Evolutionary conservation across 257 asterid species (phyloP).

Genomic region (Fraxinus anomala): DNA sequence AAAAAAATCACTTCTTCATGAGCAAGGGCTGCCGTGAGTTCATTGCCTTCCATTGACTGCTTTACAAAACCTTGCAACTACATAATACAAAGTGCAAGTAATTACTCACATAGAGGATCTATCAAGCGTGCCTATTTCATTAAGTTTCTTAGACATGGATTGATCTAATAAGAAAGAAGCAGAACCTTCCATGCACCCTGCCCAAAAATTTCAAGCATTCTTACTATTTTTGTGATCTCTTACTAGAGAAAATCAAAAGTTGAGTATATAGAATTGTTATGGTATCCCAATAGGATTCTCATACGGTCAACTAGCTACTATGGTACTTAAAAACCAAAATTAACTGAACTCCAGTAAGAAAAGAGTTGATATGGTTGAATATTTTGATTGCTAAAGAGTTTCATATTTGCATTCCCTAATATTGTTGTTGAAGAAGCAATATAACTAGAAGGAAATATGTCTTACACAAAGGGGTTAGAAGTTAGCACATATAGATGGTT

Average conservation of each 20-base stretch:
- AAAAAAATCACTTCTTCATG: constrained; percentile 77
- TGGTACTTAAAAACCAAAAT: neutral
- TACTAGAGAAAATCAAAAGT: neutral
- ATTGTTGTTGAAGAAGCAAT: neutral
- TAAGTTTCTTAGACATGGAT: constrained; percentile 4
- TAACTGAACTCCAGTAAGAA: neutral
- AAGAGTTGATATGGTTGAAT: neutral
- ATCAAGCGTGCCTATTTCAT: neutral
- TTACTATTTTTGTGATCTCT: neutral
- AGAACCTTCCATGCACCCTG: neutral
- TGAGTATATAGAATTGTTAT: neutral
- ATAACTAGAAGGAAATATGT: constrained; percentile 6
- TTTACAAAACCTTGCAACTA: constrained; percentile 69
- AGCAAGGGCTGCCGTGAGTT: constrained; percentile 60
- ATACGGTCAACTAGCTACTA: neutral
- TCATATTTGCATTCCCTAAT: neutral
- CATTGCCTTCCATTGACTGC: constrained; percentile 54
- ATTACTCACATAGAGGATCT: neutral
- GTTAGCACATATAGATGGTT: neutral
- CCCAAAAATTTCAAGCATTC: constrained; percentile 13
- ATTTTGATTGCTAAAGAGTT: neutral
- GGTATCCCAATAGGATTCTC: neutral
- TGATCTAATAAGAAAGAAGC: neutral
- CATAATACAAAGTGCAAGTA: neutral
- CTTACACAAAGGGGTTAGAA: constrained; percentile 1